Conservation (phyloP, 768 basidiomycete species). For the Kwoniella bestiolae region DNA sequence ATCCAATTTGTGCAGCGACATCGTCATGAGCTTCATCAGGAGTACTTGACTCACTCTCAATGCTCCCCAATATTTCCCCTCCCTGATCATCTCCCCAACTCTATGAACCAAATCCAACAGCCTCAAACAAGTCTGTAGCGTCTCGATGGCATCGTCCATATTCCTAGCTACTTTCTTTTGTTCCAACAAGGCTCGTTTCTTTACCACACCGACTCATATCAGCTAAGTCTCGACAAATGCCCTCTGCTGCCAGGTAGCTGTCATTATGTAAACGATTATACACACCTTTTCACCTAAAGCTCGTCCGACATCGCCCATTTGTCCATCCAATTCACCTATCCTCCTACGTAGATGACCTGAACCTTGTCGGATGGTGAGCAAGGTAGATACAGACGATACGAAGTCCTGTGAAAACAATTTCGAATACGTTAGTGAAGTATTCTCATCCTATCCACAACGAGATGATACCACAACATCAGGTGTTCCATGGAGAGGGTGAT, state of each 20-base stretch:
- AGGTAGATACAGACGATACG: conserved; percentile 92
- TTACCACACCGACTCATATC: neutral
- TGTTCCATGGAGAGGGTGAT: neutral
- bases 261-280: too few species aligned
- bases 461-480: neutral
- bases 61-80: conserved; percentile 96
- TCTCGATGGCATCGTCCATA: conserved; percentile 95
- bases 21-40: neutral
- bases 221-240: neutral
- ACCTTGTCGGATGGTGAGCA: conserved; percentile 93
- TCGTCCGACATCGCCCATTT: conserved; percentile 83
- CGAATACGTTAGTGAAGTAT: neutral
- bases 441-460: neutral
- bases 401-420: conserved; percentile 69
- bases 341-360: conserved; percentile 91
- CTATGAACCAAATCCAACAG: conserved; percentile 90
- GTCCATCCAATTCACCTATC: conserved; percentile 84
- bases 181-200: conserved; percentile 83
- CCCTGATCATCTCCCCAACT: conserved; percentile 88
- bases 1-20: too few species aligned
- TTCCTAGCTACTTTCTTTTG: conserved; percentile 91
- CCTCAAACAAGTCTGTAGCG: conserved; percentile 86
- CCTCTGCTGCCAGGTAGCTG: neutral
- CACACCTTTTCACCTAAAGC: conserved; percentile 79
- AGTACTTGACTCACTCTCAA: conserved; percentile 70